phyloP scores from a whole-genome alignment of 108 stramenopile species.

The Stephanodiscus minutulus region DNA sequence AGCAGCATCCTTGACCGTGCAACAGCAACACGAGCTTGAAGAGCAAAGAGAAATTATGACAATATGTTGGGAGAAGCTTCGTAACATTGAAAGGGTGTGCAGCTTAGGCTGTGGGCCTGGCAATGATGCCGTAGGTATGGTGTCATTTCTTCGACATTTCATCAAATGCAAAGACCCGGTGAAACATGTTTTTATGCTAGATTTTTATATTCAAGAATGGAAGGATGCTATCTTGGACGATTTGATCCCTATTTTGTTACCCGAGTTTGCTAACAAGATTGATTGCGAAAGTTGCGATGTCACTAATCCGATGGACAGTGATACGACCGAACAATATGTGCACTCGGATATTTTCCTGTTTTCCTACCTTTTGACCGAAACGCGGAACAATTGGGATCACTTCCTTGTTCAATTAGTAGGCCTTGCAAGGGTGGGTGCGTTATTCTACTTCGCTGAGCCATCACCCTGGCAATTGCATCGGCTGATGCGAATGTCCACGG shows the following conservation, averaged over 20 bases:
- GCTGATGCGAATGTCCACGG: conserved; percentile 37
- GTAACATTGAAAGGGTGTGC: conserved; percentile 30
- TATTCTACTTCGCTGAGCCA: conserved; percentile 77
- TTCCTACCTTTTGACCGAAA: conserved; percentile 78
- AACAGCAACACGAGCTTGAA: not conserved
- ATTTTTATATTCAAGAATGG: conserved; percentile 75
- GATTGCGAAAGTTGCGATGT: conserved; percentile 55
- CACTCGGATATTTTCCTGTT: conserved; percentile 59
- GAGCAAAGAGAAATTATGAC: conserved; percentile 22
- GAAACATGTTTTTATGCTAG: conserved; percentile 51
- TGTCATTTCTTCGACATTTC: conserved; percentile 39
- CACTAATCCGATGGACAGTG: conserved; percentile 34
- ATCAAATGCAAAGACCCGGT: conserved; percentile 9
- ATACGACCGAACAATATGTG: conserved; percentile 8
- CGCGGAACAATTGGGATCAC: conserved; percentile 60
- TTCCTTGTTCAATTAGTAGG: conserved; percentile 55
- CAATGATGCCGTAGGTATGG: conserved; percentile 66
- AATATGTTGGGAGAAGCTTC: conserved; percentile 46
- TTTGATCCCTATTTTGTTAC: conserved; percentile 48
- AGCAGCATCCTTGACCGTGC: conserved; percentile 1
- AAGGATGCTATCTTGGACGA: conserved; percentile 53
- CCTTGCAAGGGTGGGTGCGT: conserved; percentile 37
- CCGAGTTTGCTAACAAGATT: conserved; percentile 34
- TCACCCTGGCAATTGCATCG: conserved; percentile 77
- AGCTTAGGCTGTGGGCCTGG: conserved; percentile 83